Evolutionary conservation across 2,329 filamentous ascomycete species (phyloP).

Genomic region (Rutstroemia sp.): DNA sequence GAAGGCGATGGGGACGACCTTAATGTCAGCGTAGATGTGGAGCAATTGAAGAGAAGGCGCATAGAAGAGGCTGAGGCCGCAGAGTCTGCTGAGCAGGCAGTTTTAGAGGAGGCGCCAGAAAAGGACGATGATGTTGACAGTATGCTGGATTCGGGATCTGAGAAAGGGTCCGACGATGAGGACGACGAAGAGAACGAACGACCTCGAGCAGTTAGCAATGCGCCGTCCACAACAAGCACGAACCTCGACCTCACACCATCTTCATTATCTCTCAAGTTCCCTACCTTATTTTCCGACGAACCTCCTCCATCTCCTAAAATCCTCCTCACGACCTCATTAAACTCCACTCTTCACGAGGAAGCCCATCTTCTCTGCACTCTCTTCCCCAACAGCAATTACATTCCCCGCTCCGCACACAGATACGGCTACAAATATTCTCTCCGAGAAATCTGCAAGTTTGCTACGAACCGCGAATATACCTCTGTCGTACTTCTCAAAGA

Average conservation of each 20-base stretch:
- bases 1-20: conserved; percentile 55
- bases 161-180: conserved; percentile 39
- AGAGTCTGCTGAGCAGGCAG: conserved; percentile 37
- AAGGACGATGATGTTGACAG: conserved; percentile 60
- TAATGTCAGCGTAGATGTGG: conserved; percentile 46
- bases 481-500: conserved; percentile 80
- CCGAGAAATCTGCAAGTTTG: conserved; percentile 82
- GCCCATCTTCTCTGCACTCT: conserved; percentile 70
- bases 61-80: conserved; percentile 42
- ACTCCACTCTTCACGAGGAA: conserved; percentile 80
- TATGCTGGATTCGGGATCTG: conserved; percentile 61
- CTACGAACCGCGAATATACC: conserved; percentile 74
- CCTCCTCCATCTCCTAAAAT: conserved; percentile 67
- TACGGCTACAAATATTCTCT: conserved; percentile 89
- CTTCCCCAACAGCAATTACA: conserved; percentile 76
- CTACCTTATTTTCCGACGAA: conserved; percentile 52
- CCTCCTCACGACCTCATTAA: conserved; percentile 83
- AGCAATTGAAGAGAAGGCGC: conserved; percentile 49
- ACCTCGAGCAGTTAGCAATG: conserved; percentile 33
- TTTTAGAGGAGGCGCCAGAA: conserved; percentile 33
- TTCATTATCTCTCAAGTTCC: conserved; percentile 53
- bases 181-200: conserved; percentile 34
- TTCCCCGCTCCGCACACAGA: conserved; percentile 75
- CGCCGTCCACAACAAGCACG: conserved; percentile 51
- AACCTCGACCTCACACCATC: conserved; percentile 57